Evolutionary conservation across 371 early-diverging fungal genomes (phyloP), one percentile per base, ranked within the genome.

Genomic region (Actinomortierella wolfii): DNA sequence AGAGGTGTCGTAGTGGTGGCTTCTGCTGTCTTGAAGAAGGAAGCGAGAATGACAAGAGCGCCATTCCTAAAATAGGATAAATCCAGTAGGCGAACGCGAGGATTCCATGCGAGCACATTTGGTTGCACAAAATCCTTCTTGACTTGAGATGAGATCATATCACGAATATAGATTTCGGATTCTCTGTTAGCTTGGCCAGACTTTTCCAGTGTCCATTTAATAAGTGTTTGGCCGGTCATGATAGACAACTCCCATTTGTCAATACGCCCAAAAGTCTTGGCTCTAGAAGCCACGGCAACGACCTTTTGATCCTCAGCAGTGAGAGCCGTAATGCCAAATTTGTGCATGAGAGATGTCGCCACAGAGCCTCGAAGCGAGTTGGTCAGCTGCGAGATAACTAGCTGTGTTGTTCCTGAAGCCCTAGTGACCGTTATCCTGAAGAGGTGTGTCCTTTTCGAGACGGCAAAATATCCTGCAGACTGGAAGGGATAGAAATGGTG

Each of bases 181-280:
- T 66, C 73, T 18, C 57, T 21, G 7, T 41, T 44, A 20, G 48
- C 57, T 26, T 71, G 66, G 42, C 73, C 73, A 17, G 66, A 65
- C 40, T 62, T 57, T 24, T 55, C 25, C 26, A 71, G 24, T 24
- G 58, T 51, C 73, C 73, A 71, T 40, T 56, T 61, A 50, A 55
- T 26, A 17, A 71, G 65, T 0, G 61, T 46, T 56, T 48, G 48
- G 26, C 61, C 58, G 14, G 66, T 71, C 66, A 71, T 51, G 15
- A 53, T 53, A 54, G 42, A 71, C 18, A 71, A 14, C 39, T 71
- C 66, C 73, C 73, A 71, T 6, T 62, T 55, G 26, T 66, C 73
- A 26, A 61, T 50, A 1, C 34, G 62, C 25, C 65, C 73, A 34
- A 65, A 62, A 24, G 54, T 40, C 47, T 49, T 61, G 45, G 73